These are phyloP conservation scores for Chionographis japonica DNA, from an alignment of 106 monocot species.

Conservation along the genomic window DNA sequence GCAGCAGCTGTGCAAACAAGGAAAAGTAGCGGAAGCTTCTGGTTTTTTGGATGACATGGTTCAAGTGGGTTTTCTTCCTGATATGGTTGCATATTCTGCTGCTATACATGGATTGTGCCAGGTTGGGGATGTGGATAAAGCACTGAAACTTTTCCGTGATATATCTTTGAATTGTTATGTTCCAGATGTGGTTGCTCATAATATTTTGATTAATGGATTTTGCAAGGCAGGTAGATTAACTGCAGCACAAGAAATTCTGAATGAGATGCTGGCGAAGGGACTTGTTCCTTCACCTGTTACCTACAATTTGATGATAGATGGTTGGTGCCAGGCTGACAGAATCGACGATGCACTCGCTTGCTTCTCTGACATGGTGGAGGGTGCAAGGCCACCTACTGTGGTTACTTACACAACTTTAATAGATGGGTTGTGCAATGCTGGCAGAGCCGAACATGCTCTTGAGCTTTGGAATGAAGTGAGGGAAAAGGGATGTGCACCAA, in stretches of 20 bases:
- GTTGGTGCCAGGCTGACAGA: slow-evolving; percentile 58
- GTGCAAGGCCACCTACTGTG: slow-evolving; percentile 33
- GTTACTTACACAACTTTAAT: slow-evolving; percentile 65
- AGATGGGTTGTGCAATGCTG: slow-evolving; percentile 57
- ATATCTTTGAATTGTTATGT: slow-evolving; percentile 39
- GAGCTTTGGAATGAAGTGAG: slow-evolving; percentile 58
- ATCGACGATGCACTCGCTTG: slow-evolving; percentile 40
- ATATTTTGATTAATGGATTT: slow-evolving; percentile 81
- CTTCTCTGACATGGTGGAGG: slow-evolving; percentile 45
- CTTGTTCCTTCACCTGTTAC: slow-evolving; percentile 68
- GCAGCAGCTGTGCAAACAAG: slow-evolving; percentile 47
- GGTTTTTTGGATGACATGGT: slow-evolving; percentile 58
- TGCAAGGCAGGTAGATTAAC: slow-evolving; percentile 56
- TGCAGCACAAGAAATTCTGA: slow-evolving; percentile 48
- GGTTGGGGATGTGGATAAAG: slow-evolving; percentile 44
- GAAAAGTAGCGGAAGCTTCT: slow-evolving; percentile 48
- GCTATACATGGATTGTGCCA: slow-evolving; percentile 62
- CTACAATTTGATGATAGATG: slow-evolving; percentile 79
- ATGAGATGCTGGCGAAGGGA: slow-evolving; percentile 64
- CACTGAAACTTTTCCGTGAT: slow-evolving; percentile 45
- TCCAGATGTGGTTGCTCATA: slow-evolving; percentile 83
- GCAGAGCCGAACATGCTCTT: slow-evolving; percentile 54
- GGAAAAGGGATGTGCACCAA: slow-evolving; percentile 57
- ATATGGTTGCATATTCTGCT: slow-evolving; percentile 70
- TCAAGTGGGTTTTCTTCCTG: slow-evolving; percentile 67